phyloP scores from a whole-genome alignment of 177 flowering plant genomes.

The Vitis hybrid region DNA sequence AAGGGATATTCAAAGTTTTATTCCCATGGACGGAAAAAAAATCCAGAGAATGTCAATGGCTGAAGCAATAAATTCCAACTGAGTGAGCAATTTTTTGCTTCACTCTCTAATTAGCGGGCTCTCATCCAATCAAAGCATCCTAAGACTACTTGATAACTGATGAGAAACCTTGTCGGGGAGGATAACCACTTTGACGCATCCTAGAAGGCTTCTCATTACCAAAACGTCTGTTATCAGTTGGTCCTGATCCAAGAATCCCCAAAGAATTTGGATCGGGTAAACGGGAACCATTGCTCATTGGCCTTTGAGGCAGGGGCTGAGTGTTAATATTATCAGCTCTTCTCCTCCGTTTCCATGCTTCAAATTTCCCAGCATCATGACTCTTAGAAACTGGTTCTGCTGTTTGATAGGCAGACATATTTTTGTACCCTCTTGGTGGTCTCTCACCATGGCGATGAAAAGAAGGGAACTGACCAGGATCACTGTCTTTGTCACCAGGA shows the following conservation, averaged over 20 bases:
- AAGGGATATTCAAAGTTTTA: conserved; percentile 24
- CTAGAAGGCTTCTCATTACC: conserved; percentile 43
- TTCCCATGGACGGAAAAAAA: conserved; percentile 32
- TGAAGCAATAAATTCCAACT: conserved; percentile 14
- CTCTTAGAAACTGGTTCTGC: conserved; percentile 45
- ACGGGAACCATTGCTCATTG: conserved; percentile 38
- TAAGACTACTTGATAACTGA: conserved; percentile 37
- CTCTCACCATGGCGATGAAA: conserved; percentile 28
- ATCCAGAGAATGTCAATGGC: conserved; percentile 26
- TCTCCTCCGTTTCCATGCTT: conserved; percentile 88
- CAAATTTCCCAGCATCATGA: conserved; percentile 60
- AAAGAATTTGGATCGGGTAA: conserved; percentile 53
- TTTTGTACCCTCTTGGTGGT: conserved; percentile 37
- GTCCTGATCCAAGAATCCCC: conserved; percentile 89
- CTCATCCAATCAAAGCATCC: conserved; percentile 1
- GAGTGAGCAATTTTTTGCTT: conserved; percentile 18
- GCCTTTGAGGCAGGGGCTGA: conserved; percentile 42
- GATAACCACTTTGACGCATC: conserved; percentile 47
- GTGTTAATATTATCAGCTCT: conserved; percentile 51
- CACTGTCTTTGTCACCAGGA: conserved; percentile 35
- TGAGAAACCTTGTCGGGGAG: conserved; percentile 38
- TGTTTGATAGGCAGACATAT: conserved; percentile 25
- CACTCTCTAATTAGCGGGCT: conserved; percentile 6
- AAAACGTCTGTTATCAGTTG: conserved; percentile 53
- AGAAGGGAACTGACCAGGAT: conserved; percentile 24